Base-by-base conservation (phyloP, 306 rosid genomes). In the Pachyrhizus erosus region DNA sequence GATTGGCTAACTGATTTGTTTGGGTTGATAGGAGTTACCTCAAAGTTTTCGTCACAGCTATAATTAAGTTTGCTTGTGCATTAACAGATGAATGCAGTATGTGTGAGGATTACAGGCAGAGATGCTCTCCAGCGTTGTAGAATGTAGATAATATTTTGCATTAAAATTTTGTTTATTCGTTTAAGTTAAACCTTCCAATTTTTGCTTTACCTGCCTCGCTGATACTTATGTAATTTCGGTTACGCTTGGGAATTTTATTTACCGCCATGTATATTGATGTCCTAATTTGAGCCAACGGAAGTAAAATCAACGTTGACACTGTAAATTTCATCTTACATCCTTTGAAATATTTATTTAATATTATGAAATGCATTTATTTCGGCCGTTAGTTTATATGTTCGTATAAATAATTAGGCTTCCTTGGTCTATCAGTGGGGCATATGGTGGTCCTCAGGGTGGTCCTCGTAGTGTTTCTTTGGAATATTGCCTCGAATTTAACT, bases 71-170 rank as follows among this genome's bases (percentile, higher is more conserved):
- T 7, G 51, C 51, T 23, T 67, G 27, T 80, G 72, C 81, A 68
- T 81, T 73, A 80, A 55, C 86, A 77, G 87, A 81, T 87, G 18
- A 71, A 45, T 77, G 78, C 83, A 18, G 73, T 9, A 34, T 51
- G 78, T 83, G 17, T 70, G 69, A 80, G 69, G 74, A 26, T 69
- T 46, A 55, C 78, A 82, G 24, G 65, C 84, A 57, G 58, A 45
- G 83, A 26, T 15, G 15, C 52, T 54, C 69, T 76, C 34, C 57
- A 15, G 18, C 52, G 77, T 69, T 84, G 68, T 61, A 62, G 34
- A 73, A 37, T 49, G 70, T 76, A 70, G 24, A 81, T 77, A 61
- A 83, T 61, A 77, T 80, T 77, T 67, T 40, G 79, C 76, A 45
- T 3, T n/a, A 8, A 27, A 21, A 26, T 1, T 10, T 46, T 75